These are phyloP conservation scores for Sanghuangporus weigelae DNA, from an alignment of 1,284 basidiomycete genomes.

Conservation along the genomic window DNA sequence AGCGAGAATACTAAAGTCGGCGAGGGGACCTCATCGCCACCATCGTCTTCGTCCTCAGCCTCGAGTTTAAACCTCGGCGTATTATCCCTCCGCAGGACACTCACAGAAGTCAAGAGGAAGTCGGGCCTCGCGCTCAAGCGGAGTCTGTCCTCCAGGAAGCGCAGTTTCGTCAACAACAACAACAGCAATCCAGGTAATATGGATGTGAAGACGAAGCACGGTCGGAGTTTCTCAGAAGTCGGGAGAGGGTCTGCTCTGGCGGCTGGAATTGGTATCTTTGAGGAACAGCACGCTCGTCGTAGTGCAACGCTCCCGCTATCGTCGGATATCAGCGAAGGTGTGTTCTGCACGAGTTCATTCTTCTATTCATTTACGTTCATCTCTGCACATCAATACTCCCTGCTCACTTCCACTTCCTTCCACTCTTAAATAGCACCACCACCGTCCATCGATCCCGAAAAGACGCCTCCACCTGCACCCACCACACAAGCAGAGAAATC, in stretches of 20 bases:
- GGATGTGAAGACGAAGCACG: background rate
- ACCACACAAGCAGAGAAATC: background rate
- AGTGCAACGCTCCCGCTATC: slow-evolving; percentile 7
- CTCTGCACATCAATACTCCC: background rate
- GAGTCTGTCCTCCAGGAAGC: slow-evolving; percentile 18
- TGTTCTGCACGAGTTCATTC: background rate
- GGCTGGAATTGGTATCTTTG: too few species aligned
- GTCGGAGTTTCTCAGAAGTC: slow-evolving; percentile 6
- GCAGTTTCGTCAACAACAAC: slow-evolving; percentile 5
- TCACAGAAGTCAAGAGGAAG: slow-evolving; percentile 24
- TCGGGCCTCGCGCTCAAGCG: slow-evolving; percentile 23
- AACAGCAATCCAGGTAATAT: slow-evolving; percentile 13
- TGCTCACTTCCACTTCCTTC: background rate
- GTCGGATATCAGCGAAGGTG: slow-evolving; percentile 16
- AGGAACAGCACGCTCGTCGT: background rate
- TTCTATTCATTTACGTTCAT: background rate
- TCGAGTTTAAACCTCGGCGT: background rate
- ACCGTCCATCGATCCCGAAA: background rate
- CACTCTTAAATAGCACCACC: background rate
- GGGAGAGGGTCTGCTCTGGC: background rate
- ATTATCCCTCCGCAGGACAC: slow-evolving; percentile 21
- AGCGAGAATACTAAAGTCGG: background rate
- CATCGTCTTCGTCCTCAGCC: background rate
- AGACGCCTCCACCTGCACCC: background rate
- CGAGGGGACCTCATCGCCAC: background rate